Percentiles rank a stretch among this genome's conserved stretches.
phyloP scores from a whole-genome alignment of 169 alveolate species.

The Plasmodium malariae region DNA sequence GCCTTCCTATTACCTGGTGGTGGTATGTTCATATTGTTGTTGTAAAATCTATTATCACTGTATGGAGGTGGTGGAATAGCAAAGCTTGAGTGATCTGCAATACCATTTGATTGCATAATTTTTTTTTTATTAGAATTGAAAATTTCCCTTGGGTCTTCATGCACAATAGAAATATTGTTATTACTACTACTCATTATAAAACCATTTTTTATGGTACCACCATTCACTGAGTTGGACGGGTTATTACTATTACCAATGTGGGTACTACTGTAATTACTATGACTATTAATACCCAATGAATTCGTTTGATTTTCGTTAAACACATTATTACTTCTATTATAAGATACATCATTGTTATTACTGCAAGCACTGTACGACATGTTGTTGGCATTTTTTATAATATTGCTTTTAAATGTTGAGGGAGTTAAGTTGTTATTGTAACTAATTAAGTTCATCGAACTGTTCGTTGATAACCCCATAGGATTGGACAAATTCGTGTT shows the following conservation, averaged over 20 bases:
- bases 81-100: neutral
- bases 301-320: neutral
- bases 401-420: neutral
- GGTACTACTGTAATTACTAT: too few species aligned
- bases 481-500: neutral
- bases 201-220: neutral
- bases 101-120: neutral
- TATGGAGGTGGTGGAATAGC: slow-evolving; percentile 66
- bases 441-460: neutral
- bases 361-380: neutral
- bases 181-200: neutral
- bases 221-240: neutral
- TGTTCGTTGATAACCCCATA: neutral
- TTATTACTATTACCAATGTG: too few species aligned
- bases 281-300: too few species aligned
- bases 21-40: neutral
- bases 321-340: neutral
- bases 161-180: neutral
- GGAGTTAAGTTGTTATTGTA: neutral
- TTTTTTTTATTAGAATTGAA: slow-evolving; percentile 18
- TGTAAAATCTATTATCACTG: slow-evolving; percentile 24
- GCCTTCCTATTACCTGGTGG: slow-evolving; percentile 10
- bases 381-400: neutral
- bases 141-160: slow-evolving; percentile 9
- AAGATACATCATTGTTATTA: neutral